Percentiles rank a stretch among this genome's conserved stretches.
Evolutionary conservation across 768 basidiomycete genomes (phyloP).

Genomic region (Podaxis sp.): DNA sequence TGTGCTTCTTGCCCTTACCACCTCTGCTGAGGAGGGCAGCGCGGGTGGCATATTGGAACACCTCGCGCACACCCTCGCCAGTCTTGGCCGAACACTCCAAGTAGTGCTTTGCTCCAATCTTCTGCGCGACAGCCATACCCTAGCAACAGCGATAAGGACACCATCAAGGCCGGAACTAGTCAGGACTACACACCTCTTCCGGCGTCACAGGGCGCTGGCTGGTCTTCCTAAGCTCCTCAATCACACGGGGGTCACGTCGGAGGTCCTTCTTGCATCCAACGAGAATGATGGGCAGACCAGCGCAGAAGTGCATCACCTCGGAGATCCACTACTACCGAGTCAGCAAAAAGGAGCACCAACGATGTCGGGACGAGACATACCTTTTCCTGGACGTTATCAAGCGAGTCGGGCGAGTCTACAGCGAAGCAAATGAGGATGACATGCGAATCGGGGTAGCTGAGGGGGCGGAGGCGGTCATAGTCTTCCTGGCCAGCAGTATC

Average conservation of each 20-base stretch:
- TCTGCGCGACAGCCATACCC: constrained; percentile 93
- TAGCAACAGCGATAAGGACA: constrained; percentile 27
- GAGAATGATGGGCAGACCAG: constrained; percentile 91
- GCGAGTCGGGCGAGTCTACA: constrained; percentile 94
- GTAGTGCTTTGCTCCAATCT: constrained; percentile 96
- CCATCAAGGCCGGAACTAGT: not conserved
- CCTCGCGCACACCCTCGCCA: constrained; percentile 95
- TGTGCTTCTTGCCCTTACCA: constrained; percentile 39
- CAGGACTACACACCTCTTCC: constrained; percentile 65
- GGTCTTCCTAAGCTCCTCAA: constrained; percentile 92
- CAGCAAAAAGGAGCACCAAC: constrained; percentile 1
- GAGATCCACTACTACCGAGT: constrained; percentile 80
- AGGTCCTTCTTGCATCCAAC: constrained; percentile 99
- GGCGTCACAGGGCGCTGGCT: constrained; percentile 93
- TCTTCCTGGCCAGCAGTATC: constrained; percentile 99
- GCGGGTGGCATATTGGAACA: constrained; percentile 97
- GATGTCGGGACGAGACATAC: constrained; percentile 40
- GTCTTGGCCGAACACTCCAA: constrained; percentile 97
- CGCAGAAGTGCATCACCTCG: constrained; percentile 97
- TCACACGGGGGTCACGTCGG: constrained; percentile 87
- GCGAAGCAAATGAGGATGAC: constrained; percentile 99
- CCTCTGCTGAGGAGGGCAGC: constrained; percentile 75
- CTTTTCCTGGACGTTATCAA: constrained; percentile 99
- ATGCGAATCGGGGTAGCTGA: constrained; percentile 99
- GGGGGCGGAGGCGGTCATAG: constrained; percentile 96